phyloP scores from a whole-genome alignment of 805 yeast genomes.

The Lipomyces yamadae region DNA sequence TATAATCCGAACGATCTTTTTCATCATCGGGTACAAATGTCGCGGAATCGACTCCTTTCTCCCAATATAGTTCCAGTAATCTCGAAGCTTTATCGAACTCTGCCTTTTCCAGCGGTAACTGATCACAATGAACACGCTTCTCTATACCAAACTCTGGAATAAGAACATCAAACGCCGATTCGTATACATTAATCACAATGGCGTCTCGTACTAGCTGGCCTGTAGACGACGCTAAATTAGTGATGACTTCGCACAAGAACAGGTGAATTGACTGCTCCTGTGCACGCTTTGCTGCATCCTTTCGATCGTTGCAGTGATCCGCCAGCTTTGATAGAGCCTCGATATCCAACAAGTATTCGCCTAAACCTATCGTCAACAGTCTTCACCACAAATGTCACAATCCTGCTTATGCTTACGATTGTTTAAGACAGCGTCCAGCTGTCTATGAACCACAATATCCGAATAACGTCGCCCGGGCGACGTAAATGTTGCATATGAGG shows the following conservation, averaged over 20 bases:
- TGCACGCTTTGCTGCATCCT: conserved; percentile 90
- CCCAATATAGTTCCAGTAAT: conserved; percentile 86
- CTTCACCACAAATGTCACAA: conserved; percentile 38
- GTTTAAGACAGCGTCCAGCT: conserved; percentile 69
- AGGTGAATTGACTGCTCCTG: conserved; percentile 95
- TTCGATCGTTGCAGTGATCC: conserved; percentile 93
- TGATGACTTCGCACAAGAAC: conserved; percentile 79
- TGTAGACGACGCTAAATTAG: conserved; percentile 68
- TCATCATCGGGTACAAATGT: conserved; percentile 92
- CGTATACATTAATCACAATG: conserved; percentile 88
- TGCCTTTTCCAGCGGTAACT: conserved; percentile 87
- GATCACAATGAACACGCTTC: conserved; percentile 96
- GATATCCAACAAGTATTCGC: conserved; percentile 47
- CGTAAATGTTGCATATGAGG: conserved; percentile 91
- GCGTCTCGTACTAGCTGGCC: conserved; percentile 88
- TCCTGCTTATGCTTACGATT: conserved; percentile 34
- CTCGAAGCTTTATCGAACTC: conserved; percentile 78
- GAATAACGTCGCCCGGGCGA: conserved; percentile 91
- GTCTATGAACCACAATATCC: conserved; percentile 91
- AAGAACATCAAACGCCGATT: conserved; percentile 91
- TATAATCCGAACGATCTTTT: conserved; percentile 70
- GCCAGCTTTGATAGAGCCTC: conserved; percentile 74
- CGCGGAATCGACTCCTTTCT: conserved; percentile 87
- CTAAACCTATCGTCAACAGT: conserved; percentile 6
- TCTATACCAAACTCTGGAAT: conserved; percentile 94